Base-by-base conservation (phyloP, 768 basidiomycete species). In the Mycena galericulata region DNA sequence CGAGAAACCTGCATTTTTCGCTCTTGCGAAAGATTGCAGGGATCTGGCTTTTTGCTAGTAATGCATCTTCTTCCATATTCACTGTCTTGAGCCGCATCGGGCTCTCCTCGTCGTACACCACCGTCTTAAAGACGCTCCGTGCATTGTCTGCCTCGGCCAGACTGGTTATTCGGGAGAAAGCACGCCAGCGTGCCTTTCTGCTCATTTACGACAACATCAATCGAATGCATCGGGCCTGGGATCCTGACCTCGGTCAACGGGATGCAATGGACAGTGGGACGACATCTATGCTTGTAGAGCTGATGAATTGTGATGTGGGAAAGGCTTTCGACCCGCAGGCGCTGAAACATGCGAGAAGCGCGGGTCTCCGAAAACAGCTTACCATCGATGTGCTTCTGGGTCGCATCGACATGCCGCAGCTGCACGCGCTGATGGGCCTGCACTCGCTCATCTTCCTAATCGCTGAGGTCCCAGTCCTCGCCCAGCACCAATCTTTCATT, bases 151-250 rank as follows among this genome's bases (percentile, higher is more conserved):
- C 22, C 18, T 64, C 69, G 29, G 58, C 72, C n/a, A 43, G 65
- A n/a, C 9, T 18, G 17, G 38, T 47, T 12, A 22, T 75, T 40
- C 69, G 60, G 5, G 22, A 40, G 10, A 41, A 53, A 9, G 74
- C 55, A 27, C 24, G 32, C 27, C 15, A n/a, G 15, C 51, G 57
- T 1, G 45, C 54, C 4, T 76, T 72, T 53, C 29, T 72, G 17
- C 68, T 74, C 30, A 46, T 74, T 18, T 74, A 74, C 34, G 74
- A 75, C 59, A 75, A 75, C 38, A 68, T 75, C 65, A 74, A 73
- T 63, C 63, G 72, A 8, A 72, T 68, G 69, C 67, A 57, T 5
- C 74, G 73, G 4, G 67, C 60, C 7, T 75, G 72, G 74, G 69
- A 74, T 24, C 72, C 62, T 17, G 69, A 70, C 26, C 51, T 74